Evolutionary conservation across 305 asterid species (phyloP).

Genomic region (Fraxinus xanthoxyloides): DNA sequence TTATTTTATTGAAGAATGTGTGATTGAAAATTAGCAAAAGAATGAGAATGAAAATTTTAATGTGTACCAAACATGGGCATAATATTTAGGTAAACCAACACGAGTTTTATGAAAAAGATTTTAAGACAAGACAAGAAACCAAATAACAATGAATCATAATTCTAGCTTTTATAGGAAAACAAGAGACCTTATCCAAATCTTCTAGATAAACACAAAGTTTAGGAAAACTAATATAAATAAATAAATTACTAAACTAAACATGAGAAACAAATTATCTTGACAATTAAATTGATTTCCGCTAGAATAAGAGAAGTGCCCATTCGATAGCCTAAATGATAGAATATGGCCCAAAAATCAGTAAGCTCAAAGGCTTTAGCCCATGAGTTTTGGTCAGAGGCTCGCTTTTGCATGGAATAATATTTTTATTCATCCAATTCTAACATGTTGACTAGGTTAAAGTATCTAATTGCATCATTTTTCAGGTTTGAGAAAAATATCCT

Average conservation of each 20-base stretch:
- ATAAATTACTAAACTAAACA: background rate
- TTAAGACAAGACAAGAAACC: background rate
- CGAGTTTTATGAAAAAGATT: background rate
- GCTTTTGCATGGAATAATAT: background rate
- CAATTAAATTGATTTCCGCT: background rate
- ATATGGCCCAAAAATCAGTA: background rate
- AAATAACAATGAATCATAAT: background rate
- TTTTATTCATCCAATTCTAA: background rate
- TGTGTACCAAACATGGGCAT: no score
- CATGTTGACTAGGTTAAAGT: background rate
- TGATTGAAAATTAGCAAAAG: no score
- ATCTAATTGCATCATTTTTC: background rate
- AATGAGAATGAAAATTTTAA: no score
- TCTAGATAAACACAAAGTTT: background rate
- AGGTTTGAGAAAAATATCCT: background rate
- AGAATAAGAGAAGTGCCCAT: background rate
- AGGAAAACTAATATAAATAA: background rate
- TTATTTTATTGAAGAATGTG: no score
- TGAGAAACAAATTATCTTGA: background rate
- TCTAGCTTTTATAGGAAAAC: background rate
- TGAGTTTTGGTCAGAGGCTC: background rate
- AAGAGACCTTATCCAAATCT: background rate
- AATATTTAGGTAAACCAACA: background rate
- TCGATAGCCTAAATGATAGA: background rate
- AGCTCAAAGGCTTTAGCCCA: background rate